These are phyloP conservation scores for Apostasia shenzhenica DNA, from an alignment of 106 monocot species.

Conservation along the genomic window DNA sequence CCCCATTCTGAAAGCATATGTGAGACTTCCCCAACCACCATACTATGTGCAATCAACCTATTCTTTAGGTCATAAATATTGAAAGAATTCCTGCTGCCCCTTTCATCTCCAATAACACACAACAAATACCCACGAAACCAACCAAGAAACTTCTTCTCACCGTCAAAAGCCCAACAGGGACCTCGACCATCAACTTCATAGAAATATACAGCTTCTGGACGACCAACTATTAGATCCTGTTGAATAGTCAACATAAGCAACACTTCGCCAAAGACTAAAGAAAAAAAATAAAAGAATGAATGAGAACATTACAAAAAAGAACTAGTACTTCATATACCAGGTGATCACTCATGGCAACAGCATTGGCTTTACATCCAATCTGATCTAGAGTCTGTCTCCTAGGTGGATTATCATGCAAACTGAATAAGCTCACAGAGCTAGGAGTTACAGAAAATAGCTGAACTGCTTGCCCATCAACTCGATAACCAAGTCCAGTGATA, in stretches of 20 bases:
- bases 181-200: constrained; percentile 93
- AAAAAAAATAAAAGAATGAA: neutral
- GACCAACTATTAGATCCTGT: constrained; percentile 93
- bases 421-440: constrained; percentile 72
- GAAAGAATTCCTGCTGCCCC: constrained; percentile 48
- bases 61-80: constrained; percentile 97
- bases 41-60: constrained; percentile 81
- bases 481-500: constrained; percentile 77
- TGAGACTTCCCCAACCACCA: constrained; percentile 72
- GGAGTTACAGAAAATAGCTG: constrained; percentile 89
- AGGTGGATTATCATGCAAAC: constrained; percentile 70
- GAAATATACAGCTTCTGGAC: constrained; percentile 95
- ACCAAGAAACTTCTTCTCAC: constrained; percentile 87
- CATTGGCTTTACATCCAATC: constrained; percentile 71
- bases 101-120: constrained; percentile 69
- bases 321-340: constrained; percentile 35
- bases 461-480: constrained; percentile 66
- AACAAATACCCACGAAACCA: constrained; percentile 98
- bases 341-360: constrained; percentile 86
- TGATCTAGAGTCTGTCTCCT: constrained; percentile 78
- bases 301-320: neutral
- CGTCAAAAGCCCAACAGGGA: constrained; percentile 98
- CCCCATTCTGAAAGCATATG: constrained; percentile 98
- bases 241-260: neutral
- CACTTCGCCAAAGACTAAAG: neutral